Evolutionary conservation across 306 rosid species (phyloP).

Genomic region (Pueraria montana): DNA sequence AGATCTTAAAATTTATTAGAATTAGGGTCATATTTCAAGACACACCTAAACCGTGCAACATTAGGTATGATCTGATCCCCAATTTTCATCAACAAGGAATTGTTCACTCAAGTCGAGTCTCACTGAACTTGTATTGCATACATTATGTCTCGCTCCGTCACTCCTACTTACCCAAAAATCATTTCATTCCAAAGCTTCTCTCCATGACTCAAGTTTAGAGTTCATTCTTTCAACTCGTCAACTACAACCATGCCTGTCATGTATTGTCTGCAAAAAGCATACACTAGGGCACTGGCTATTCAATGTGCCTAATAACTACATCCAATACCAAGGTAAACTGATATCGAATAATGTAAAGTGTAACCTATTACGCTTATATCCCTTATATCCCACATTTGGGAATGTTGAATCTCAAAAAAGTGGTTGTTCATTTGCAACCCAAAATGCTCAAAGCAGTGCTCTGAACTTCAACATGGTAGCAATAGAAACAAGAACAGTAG

Average conservation of each 20-base stretch:
- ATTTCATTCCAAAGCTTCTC: background rate
- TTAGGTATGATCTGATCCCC: background rate
- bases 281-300: too few relatives aligned
- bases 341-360: background rate
- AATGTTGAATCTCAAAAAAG: background rate
- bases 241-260: background rate
- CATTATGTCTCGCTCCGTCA: background rate
- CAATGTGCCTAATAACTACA: too few relatives aligned
- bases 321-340: too few relatives aligned
- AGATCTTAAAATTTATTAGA: slow-evolving; percentile 4
- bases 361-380: background rate
- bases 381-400: background rate
- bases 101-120: background rate
- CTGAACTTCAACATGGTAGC: background rate
- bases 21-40: slow-evolving; percentile 28
- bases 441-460: background rate
- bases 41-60: background rate
- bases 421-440: background rate
- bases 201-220: background rate
- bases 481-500: background rate
- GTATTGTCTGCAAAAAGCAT: background rate
- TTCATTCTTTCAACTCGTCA: background rate
- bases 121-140: background rate
- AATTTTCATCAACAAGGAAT: slow-evolving; percentile 13
- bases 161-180: background rate